Conservation (phyloP, 2,329 filamentous ascomycete genomes). For the Cordyceps cateniannulata region DNA sequence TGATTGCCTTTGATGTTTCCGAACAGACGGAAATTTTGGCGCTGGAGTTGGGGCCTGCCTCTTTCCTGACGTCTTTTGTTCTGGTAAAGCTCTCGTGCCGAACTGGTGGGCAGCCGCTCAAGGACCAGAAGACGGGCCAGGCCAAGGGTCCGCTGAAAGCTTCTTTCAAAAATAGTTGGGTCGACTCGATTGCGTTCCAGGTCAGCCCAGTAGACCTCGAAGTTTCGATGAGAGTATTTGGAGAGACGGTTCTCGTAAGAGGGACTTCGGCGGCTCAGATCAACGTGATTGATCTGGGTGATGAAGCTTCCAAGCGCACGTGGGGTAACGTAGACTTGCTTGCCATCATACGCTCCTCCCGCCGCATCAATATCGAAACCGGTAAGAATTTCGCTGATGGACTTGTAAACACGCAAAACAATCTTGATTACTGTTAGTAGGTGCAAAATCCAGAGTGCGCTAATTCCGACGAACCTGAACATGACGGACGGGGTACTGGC, state of each 20-base stretch:
- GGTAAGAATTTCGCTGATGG: slow-evolving; percentile 74
- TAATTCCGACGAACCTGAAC: slow-evolving; percentile 45
- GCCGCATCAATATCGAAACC: slow-evolving; percentile 86
- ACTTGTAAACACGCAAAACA: slow-evolving; percentile 79
- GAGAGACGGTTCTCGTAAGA: slow-evolving; percentile 84
- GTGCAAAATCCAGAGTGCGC: not conserved
- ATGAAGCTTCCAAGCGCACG: slow-evolving; percentile 72
- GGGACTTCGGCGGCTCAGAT: slow-evolving; percentile 71
- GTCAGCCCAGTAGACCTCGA: slow-evolving; percentile 74
- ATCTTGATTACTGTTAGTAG: slow-evolving; percentile 43
- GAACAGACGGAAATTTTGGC: slow-evolving; percentile 33
- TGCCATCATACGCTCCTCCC: slow-evolving; percentile 73
- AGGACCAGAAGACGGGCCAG: slow-evolving; percentile 73
- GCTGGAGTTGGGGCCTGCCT: slow-evolving; percentile 54
- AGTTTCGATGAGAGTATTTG: slow-evolving; percentile 78
- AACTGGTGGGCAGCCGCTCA: slow-evolving; percentile 65
- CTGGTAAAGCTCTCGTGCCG: slow-evolving; percentile 63
- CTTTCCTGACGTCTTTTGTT: slow-evolving; percentile 64
- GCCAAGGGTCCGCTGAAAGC: slow-evolving; percentile 68
- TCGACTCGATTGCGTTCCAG: slow-evolving; percentile 71
- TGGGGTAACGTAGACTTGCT: slow-evolving; percentile 72
- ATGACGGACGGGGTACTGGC: slow-evolving; percentile 76
- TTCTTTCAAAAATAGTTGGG: slow-evolving; percentile 80
- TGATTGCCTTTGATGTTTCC: slow-evolving; percentile 73
- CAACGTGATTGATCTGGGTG: slow-evolving; percentile 75